phyloP scores from a whole-genome alignment of 2,329 filamentous ascomycete genomes.

The Cordyceps cateniannulata region DNA sequence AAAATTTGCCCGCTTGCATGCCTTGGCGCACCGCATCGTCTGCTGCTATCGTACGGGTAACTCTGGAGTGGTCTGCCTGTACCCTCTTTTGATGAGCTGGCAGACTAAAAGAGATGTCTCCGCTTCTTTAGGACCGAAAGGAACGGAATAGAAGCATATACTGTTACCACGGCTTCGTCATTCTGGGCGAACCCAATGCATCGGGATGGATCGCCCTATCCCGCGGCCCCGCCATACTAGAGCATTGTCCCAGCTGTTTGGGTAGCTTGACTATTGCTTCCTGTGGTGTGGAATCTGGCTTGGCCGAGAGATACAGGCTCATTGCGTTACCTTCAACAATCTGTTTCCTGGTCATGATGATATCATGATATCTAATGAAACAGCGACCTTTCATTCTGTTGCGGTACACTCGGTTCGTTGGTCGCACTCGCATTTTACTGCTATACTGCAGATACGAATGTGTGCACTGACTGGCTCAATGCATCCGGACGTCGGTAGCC shows the following conservation, averaged over 20 bases:
- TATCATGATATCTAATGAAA: background rate
- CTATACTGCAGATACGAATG: background rate
- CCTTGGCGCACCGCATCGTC: background rate
- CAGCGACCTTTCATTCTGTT: background rate
- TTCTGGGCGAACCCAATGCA: background rate
- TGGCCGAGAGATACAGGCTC: background rate
- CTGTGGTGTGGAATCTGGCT: background rate
- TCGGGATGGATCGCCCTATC: background rate
- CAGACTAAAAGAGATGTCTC: background rate
- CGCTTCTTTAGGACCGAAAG: background rate
- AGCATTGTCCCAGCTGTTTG: background rate
- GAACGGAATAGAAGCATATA: background rate
- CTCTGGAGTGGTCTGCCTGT: background rate
- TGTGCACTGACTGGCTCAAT: background rate
- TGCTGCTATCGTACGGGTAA: background rate
- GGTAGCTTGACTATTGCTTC: background rate
- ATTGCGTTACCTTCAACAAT: background rate
- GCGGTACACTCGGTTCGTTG: background rate
- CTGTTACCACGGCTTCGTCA: background rate
- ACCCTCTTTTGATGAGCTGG: conserved; percentile 6
- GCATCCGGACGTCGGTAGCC: background rate
- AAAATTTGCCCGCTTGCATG: background rate
- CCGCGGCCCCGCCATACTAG: background rate
- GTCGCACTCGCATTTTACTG: background rate
- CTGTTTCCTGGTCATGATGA: background rate